These are phyloP conservation scores for Fusarium odoratissimum DNA, from an alignment of 2,329 filamentous ascomycete genomes.

Conservation along the genomic window DNA sequence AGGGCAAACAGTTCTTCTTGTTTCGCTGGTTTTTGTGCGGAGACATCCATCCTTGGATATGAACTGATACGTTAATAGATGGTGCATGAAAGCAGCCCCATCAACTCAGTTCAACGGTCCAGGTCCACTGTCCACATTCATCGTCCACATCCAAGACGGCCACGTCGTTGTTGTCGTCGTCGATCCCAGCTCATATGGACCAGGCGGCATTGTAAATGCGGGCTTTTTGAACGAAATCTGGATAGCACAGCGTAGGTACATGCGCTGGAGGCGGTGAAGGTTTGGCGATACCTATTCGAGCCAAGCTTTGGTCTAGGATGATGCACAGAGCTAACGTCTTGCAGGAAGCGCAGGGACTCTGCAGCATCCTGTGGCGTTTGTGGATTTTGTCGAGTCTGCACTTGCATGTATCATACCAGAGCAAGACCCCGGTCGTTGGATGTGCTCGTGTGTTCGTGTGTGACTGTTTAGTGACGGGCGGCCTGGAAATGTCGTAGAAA, in stretches of 20 bases:
- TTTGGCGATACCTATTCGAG: conserved; percentile 44
- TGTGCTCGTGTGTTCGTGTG: not conserved
- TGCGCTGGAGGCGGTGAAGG: conserved; percentile 43
- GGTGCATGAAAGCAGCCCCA: conserved; percentile 6
- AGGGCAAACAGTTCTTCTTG: conserved; percentile 19
- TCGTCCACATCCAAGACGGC: conserved; percentile 9
- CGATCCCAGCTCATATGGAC: conserved; percentile 28
- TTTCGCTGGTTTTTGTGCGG: conserved; percentile 21
- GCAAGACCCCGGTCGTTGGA: not conserved
- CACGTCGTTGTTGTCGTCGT: conserved; percentile 33
- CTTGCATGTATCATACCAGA: conserved; percentile 17
- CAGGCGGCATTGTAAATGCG: conserved; percentile 40
- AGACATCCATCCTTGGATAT: conserved; percentile 14
- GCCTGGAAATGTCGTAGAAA: conserved; percentile 16
- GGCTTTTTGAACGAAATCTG: conserved; percentile 38
- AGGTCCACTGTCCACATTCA: conserved; percentile 9
- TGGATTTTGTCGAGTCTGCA: conserved; percentile 13
- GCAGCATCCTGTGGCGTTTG: conserved; percentile 2
- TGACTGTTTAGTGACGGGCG: not conserved
- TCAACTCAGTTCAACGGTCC: not conserved
- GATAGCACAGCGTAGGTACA: conserved; percentile 13
- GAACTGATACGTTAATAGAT: conserved; percentile 17
- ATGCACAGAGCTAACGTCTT: conserved; percentile 42
- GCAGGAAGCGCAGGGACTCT: conserved; percentile 32
- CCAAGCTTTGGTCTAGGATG: conserved; percentile 33